Percentiles rank a stretch among this genome's conserved stretches.
Evolutionary conservation across 768 basidiomycete genomes (phyloP).

Genomic region (Gelatoporia subvermispora): DNA sequence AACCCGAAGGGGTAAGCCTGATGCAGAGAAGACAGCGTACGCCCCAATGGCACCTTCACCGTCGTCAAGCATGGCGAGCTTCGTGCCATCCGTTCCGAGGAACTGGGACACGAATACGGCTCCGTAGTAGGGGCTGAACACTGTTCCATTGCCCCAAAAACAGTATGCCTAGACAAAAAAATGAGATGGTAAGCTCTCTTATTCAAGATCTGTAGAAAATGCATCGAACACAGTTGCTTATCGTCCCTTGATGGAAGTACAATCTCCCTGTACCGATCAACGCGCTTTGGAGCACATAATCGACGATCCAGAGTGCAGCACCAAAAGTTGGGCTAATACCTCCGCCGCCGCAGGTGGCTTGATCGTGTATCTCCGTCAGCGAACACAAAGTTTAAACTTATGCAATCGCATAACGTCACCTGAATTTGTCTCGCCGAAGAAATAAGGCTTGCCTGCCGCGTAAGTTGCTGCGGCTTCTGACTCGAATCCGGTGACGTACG

Average conservation of each 20-base stretch:
- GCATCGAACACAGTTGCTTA: constrained; percentile 31
- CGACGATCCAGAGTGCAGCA: constrained; percentile 36
- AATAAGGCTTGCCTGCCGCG: constrained; percentile 28
- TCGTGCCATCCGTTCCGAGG: constrained; percentile 28
- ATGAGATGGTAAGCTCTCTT: neutral
- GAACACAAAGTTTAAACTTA: too few relatives aligned
- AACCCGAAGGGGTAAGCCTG: constrained; percentile 23
- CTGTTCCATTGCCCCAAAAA: constrained; percentile 33
- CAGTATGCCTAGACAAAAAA: constrained; percentile 29
- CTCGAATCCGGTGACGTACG: constrained; percentile 28
- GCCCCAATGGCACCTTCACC: constrained; percentile 24
- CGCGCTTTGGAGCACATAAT: constrained; percentile 35
- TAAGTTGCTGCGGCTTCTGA: constrained; percentile 30
- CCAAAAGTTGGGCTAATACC: constrained; percentile 38
- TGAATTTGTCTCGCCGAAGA: constrained; percentile 38
- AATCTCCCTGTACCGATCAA: constrained; percentile 31
- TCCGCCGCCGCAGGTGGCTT: constrained; percentile 37
- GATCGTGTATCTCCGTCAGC: neutral
- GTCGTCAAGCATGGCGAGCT: constrained; percentile 31
- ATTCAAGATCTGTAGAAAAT: neutral
- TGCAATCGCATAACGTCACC: constrained; percentile 13
- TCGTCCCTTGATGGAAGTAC: constrained; percentile 39
- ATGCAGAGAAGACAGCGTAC: constrained; percentile 27
- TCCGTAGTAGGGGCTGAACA: constrained; percentile 34
- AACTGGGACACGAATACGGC: constrained; percentile 34